Percentiles rank a stretch among this genome's conserved stretches.
These are phyloP conservation scores for Penicillium argentinense DNA, from an alignment of 495 filamentous ascomycete genomes.

Conservation along the genomic window DNA sequence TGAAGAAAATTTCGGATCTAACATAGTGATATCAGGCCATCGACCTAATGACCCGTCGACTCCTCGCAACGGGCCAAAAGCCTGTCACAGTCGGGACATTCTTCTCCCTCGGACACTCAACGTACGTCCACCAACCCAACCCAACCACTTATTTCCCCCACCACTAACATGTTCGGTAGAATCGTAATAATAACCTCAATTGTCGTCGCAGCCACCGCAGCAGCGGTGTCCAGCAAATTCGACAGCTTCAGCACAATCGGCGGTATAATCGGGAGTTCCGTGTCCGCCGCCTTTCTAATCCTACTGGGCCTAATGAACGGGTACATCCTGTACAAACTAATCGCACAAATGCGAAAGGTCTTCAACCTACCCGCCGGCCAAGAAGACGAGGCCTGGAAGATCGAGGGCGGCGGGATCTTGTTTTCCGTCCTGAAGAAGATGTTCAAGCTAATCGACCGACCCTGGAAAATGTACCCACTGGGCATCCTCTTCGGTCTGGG, in stretches of 20 bases:
- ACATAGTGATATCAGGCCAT: slow-evolving; percentile 65
- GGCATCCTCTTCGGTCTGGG: slow-evolving; percentile 90
- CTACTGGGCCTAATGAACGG: slow-evolving; percentile 79
- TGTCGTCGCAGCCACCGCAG: slow-evolving; percentile 85
- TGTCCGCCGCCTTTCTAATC: slow-evolving; percentile 79
- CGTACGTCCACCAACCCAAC: slow-evolving; percentile 37
- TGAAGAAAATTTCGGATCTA: slow-evolving; percentile 2
- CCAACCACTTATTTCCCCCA: not conserved
- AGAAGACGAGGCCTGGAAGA: slow-evolving; percentile 59
- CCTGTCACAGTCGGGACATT: slow-evolving; percentile 96
- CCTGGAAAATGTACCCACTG: slow-evolving; percentile 97
- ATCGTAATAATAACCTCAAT: slow-evolving; percentile 91
- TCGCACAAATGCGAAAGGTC: slow-evolving; percentile 63
- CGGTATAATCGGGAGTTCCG: slow-evolving; percentile 76
- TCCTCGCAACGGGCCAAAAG: slow-evolving; percentile 82
- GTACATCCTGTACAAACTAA: slow-evolving; percentile 78
- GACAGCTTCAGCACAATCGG: slow-evolving; percentile 79
- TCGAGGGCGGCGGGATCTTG: slow-evolving; percentile 77
- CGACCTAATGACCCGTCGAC: slow-evolving; percentile 88
- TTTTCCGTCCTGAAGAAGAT: slow-evolving; percentile 68
- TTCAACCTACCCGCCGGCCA: slow-evolving; percentile 52
- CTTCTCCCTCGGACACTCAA: slow-evolving; percentile 91
- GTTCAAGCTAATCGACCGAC: slow-evolving; percentile 82
- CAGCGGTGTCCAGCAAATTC: slow-evolving; percentile 76
- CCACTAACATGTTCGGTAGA: too few relatives aligned